Percentiles rank a stretch among this genome's conserved stretches.
These are phyloP conservation scores for Soucietia sequanensis DNA, from an alignment of 805 yeast genomes.

Conservation along the genomic window DNA sequence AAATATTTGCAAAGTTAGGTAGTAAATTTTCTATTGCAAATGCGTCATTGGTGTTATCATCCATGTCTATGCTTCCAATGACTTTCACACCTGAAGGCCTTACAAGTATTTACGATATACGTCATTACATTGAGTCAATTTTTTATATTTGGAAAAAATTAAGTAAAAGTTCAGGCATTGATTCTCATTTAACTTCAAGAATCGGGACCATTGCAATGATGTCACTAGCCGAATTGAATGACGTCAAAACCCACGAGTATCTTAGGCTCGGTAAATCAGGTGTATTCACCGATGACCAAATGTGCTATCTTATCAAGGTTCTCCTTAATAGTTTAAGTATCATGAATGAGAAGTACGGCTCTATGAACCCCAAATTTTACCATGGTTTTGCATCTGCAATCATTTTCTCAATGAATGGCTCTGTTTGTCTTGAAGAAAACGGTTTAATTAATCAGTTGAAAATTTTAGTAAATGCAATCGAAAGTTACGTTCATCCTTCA, in stretches of 20 bases:
- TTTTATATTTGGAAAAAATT: constrained; percentile 72
- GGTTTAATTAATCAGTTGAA: constrained; percentile 54
- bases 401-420: constrained; percentile 61
- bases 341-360: constrained; percentile 46
- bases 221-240: constrained; percentile 35
- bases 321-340: constrained; percentile 46
- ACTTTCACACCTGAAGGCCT: constrained; percentile 29
- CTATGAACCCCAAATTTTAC: constrained; percentile 38
- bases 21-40: constrained; percentile 54
- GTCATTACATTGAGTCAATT: constrained; percentile 61
- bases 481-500: constrained; percentile 88
- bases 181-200: constrained; percentile 62
- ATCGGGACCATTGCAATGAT: constrained; percentile 60
- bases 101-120: constrained; percentile 33
- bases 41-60: constrained; percentile 48
- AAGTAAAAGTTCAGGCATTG: constrained; percentile 49
- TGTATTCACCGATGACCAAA: constrained; percentile 60
- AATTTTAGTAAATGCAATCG: constrained; percentile 63
- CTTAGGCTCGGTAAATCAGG: constrained; percentile 54
- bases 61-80: constrained; percentile 56
- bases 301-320: constrained; percentile 57
- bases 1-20: constrained; percentile 50
- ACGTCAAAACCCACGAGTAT: constrained; percentile 10
- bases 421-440: constrained; percentile 32
- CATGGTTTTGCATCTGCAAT: constrained; percentile 47